Evolutionary conservation across 106 monocot species (phyloP).

Genomic region (Dendrobium catenatum): DNA sequence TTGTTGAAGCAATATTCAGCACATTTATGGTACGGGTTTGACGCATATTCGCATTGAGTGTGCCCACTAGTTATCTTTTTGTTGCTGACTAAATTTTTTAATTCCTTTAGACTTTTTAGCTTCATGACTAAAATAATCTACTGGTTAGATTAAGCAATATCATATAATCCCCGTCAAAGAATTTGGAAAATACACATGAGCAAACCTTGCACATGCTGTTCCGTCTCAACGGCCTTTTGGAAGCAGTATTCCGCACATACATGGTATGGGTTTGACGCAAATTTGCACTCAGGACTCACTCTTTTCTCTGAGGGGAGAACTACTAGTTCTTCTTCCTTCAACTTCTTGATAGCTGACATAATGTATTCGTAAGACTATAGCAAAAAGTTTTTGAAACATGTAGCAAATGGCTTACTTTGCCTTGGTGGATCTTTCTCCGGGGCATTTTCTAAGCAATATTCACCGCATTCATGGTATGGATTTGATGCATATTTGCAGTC

Average conservation of each 20-base stretch:
- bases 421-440: neutral
- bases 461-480: neutral
- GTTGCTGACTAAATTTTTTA: neutral
- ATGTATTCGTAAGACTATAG: neutral
- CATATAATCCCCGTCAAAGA: neutral
- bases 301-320: neutral
- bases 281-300: conserved; percentile 24
- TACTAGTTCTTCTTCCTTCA: neutral
- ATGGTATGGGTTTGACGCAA: conserved; percentile 33
- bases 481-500: neutral
- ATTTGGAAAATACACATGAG: neutral
- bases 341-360: neutral
- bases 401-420: neutral
- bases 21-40: conserved; percentile 9
- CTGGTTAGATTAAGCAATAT: neutral
- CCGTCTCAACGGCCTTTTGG: conserved; percentile 5
- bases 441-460: neutral
- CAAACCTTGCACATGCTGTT: neutral
- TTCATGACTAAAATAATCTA: neutral
- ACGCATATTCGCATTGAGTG: neutral
- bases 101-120: neutral
- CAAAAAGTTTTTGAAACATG: neutral
- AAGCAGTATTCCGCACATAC: conserved; percentile 30
- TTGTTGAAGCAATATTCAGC: conserved; percentile 5
- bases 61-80: neutral